Evolutionary conservation across 192 early-diverging fungal genomes (phyloP).

Genomic region (Gorgonomyces haynaldii): DNA sequence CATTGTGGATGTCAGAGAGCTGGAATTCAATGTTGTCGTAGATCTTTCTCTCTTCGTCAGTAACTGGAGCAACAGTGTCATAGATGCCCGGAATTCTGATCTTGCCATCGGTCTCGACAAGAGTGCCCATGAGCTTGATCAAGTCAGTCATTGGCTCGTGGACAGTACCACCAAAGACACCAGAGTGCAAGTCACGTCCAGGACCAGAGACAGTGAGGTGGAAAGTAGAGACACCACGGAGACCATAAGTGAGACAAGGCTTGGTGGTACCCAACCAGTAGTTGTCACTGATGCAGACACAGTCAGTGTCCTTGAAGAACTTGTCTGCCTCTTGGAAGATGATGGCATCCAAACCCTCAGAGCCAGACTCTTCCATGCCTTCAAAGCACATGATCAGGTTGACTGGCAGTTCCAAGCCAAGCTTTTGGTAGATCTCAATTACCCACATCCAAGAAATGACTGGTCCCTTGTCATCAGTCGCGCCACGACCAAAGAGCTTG

Average conservation of each 20-base stretch:
- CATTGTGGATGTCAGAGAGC: conserved; percentile 64
- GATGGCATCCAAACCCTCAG: conserved; percentile 86
- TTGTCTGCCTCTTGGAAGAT: conserved; percentile 76
- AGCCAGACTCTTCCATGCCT: conserved; percentile 87
- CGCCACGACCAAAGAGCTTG: conserved; percentile 79
- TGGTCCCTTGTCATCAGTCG: conserved; percentile 96
- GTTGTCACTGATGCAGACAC: conserved; percentile 95
- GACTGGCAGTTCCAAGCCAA: conserved; percentile 83
- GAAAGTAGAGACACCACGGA: conserved; percentile 70
- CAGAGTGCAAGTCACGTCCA: conserved; percentile 88
- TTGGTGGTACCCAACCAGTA: conserved; percentile 95
- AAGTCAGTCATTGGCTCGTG: conserved; percentile 99
- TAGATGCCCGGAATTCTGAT: conserved; percentile 84
- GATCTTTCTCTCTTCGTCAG: conserved; percentile 65
- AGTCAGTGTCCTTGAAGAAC: conserved; percentile 86
- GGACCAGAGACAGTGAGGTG: conserved; percentile 63
- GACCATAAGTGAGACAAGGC: conserved; percentile 96
- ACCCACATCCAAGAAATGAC: conserved; percentile 96
- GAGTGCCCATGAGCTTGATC: conserved; percentile 64
- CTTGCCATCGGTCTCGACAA: conserved; percentile 74
- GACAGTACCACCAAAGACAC: conserved; percentile 40
- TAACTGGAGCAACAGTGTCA: conserved; percentile 79
- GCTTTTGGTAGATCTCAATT: conserved; percentile 83
- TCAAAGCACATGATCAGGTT: conserved; percentile 97
- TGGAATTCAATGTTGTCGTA: conserved; percentile 79